Conservation (phyloP, 306 rosid species). For the Pyrus pyrifolia region DNA sequence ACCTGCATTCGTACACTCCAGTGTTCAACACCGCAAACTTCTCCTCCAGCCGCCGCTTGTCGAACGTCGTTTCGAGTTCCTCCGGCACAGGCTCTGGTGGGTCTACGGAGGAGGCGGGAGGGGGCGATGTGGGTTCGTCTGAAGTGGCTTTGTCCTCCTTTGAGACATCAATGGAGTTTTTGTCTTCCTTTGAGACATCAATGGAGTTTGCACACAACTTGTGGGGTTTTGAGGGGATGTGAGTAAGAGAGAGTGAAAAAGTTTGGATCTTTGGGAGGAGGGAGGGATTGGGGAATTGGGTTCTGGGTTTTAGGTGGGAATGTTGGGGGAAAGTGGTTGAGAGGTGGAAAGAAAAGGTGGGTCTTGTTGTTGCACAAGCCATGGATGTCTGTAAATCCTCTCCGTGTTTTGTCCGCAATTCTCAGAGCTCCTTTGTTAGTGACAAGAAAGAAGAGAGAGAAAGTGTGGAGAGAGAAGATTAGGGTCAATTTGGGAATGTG, state of each 20-base stretch:
- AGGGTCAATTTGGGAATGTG: neutral
- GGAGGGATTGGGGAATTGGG: conserved; percentile 21
- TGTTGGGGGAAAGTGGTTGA: conserved; percentile 43
- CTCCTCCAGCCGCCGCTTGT: conserved; percentile 72
- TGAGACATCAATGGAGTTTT: conserved; percentile 64
- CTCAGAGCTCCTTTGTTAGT: neutral
- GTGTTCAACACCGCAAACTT: conserved; percentile 87
- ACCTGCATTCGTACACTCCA: conserved; percentile 85
- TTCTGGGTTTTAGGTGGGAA: conserved; percentile 30
- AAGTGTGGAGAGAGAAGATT: neutral
- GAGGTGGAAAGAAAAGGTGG: conserved; percentile 52
- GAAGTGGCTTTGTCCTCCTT: conserved; percentile 58
- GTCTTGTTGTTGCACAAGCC: conserved; percentile 54
- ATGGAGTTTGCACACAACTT: conserved; percentile 36
- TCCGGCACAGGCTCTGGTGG: neutral
- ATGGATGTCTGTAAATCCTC: conserved; percentile 11
- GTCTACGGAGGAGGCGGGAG: neutral
- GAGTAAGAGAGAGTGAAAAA: conserved; percentile 11
- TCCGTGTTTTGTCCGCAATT: neutral
- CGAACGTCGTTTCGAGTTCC: conserved; percentile 15
- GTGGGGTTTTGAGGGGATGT: conserved; percentile 13
- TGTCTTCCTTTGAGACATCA: conserved; percentile 56
- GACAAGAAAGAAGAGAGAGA: neutral
- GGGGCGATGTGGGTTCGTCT: conserved; percentile 22
- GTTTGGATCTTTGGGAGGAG: conserved; percentile 19